These are phyloP conservation scores for Leptodontidium sp. DNA, from an alignment of 2,329 filamentous ascomycete genomes.

Conservation along the genomic window DNA sequence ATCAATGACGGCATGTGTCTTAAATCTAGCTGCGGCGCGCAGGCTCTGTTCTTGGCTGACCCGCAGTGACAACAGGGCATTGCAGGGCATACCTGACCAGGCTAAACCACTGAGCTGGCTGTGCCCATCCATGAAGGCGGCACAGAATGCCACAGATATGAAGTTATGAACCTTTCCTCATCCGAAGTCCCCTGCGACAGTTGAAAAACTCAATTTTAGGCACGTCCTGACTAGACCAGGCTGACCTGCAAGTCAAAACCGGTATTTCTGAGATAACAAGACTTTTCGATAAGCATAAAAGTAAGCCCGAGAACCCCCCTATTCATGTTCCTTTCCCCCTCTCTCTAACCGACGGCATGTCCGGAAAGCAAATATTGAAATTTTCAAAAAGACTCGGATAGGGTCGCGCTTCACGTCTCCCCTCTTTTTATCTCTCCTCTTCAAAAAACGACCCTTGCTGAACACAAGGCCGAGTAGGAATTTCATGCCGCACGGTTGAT, in stretches of 20 bases:
- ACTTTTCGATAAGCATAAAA: conserved; percentile 21
- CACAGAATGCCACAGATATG: conserved; percentile 3
- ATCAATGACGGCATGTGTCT: conserved; percentile 34
- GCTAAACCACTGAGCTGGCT: background rate
- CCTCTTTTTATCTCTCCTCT: background rate
- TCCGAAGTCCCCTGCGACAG: conserved; percentile 13
- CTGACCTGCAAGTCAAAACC: conserved; percentile 24
- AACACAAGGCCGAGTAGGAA: background rate
- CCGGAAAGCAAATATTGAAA: conserved; percentile 17
- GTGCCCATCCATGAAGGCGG: conserved; percentile 11
- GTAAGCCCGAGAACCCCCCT: conserved; percentile 28
- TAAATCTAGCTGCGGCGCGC: conserved; percentile 9
- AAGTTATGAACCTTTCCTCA: conserved; percentile 8
- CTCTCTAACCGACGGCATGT: conserved; percentile 8
- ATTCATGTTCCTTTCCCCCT: background rate
- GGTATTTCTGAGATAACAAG: conserved; percentile 29
- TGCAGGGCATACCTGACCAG: background rate
- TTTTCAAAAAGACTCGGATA: background rate
- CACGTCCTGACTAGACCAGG: conserved; percentile 3
- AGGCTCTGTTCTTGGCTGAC: conserved; percentile 8
- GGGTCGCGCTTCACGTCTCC: background rate
- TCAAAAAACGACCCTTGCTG: background rate
- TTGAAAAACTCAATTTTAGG: conserved; percentile 20
- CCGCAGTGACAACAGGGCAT: conserved; percentile 21
- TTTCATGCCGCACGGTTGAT: background rate